These are phyloP conservation scores for Chara braunii DNA, from an alignment of 139 green algal species.

Conservation along the genomic window DNA sequence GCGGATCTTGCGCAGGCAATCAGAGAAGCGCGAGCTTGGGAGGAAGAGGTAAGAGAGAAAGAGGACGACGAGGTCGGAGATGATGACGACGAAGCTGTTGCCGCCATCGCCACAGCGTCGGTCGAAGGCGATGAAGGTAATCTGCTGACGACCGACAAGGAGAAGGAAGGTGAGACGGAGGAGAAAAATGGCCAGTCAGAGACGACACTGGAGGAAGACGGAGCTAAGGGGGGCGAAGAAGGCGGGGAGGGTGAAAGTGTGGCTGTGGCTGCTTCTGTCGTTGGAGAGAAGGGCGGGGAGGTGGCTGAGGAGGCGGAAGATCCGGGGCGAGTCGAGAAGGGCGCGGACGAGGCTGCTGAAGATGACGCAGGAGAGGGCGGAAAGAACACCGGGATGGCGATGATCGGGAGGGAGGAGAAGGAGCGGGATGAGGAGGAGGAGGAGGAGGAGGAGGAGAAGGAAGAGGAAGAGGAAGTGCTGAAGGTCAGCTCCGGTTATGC, in stretches of 20 bases:
- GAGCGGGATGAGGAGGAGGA: slow-evolving; percentile 4
- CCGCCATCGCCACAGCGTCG: neutral
- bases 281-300: too few relatives aligned
- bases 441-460: neutral
- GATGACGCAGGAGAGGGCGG: too few relatives aligned
- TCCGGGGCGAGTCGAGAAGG: too few relatives aligned
- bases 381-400: too few relatives aligned
- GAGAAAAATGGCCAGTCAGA: neutral
- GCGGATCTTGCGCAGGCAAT: slow-evolving; percentile 1
- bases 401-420: neutral
- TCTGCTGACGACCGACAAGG: neutral
- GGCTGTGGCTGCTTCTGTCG: too few relatives aligned
- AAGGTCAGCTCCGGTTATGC: too few relatives aligned
- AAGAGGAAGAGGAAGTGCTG: neutral
- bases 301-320: too few relatives aligned
- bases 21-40: neutral
- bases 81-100: slow-evolving; percentile 6
- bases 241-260: too few relatives aligned
- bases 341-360: too few relatives aligned
- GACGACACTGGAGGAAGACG: too few relatives aligned
- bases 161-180: slow-evolving; percentile 8
- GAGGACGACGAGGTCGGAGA: neutral
- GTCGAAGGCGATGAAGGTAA: neutral
- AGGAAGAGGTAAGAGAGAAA: neutral
- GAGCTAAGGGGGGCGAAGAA: too few relatives aligned